These are phyloP conservation scores for Chlorophyllum brunneum DNA, from an alignment of 768 basidiomycete species.

Conservation along the genomic window DNA sequence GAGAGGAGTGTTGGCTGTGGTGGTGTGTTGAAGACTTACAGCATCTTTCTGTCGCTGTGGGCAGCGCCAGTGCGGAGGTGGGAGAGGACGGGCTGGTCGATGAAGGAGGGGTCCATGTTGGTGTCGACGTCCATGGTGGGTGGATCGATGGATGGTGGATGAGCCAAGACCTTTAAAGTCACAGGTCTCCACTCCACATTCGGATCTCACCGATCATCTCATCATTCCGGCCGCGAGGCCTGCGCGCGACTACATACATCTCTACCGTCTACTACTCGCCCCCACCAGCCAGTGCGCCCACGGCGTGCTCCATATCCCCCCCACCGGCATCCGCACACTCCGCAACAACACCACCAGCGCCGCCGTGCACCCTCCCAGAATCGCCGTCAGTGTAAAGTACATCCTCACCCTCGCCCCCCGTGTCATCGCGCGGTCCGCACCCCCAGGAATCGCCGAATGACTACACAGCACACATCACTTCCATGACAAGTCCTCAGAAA, in stretches of 20 bases:
- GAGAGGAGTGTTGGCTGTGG: constrained; percentile 54
- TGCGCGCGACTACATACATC: constrained; percentile 3
- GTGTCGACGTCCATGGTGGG: constrained; percentile 77
- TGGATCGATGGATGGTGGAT: constrained; percentile 12
- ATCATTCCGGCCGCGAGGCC: constrained; percentile 1
- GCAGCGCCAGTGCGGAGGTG: constrained; percentile 13
- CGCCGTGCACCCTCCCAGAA: constrained; percentile 73
- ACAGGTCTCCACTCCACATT: constrained; percentile 12
- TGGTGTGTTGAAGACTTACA: constrained; percentile 29
- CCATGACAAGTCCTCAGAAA: constrained; percentile 10
- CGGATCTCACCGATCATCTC: constrained; percentile 14
- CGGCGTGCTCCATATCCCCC: constrained; percentile 51
- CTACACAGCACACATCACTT: constrained; percentile 32
- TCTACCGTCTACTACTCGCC: constrained; percentile 38
- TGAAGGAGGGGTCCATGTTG: constrained; percentile 48
- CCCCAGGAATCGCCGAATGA: constrained; percentile 71
- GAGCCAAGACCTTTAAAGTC: constrained; percentile 3
- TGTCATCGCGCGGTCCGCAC: constrained; percentile 74
- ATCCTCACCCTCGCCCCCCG: constrained; percentile 63
- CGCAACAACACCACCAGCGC: constrained; percentile 68
- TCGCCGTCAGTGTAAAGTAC: constrained; percentile 69
- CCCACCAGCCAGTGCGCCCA: constrained; percentile 71
- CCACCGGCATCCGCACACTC: constrained; percentile 55
- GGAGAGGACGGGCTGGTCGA: constrained; percentile 24
- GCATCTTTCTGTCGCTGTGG: constrained; percentile 17